These are phyloP conservation scores for Ormosia semicastrata DNA, from an alignment of 306 rosid genomes.

Conservation along the genomic window DNA sequence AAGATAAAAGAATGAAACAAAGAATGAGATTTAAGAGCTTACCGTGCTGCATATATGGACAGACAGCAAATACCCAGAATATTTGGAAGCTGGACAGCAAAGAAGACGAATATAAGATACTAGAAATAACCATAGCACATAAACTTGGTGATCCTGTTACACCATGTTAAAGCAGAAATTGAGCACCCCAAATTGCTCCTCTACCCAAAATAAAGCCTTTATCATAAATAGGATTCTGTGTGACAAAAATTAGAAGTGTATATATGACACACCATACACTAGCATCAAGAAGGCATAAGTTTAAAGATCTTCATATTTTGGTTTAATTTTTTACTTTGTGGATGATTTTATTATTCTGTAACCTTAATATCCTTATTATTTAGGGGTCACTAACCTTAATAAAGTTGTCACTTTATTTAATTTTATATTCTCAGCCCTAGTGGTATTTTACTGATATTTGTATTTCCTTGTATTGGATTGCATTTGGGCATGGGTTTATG, in stretches of 20 bases:
- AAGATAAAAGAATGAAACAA: conserved; percentile 8
- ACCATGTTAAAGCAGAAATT: not conserved
- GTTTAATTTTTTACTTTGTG: not conserved
- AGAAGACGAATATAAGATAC: conserved; percentile 18
- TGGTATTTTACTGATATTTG: too few species aligned
- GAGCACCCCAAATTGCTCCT: not conserved
- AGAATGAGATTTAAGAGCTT: conserved; percentile 32
- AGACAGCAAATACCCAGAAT: conserved; percentile 88
- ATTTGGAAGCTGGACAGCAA: conserved; percentile 81
- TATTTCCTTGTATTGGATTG: too few species aligned
- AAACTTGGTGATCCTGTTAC: conserved; percentile 13
- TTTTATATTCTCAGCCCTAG: too few species aligned
- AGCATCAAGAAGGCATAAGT: not conserved
- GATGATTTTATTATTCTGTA: not conserved
- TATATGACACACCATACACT: not conserved
- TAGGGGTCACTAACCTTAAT: too few species aligned
- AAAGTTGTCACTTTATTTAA: too few species aligned
- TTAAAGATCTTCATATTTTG: not conserved
- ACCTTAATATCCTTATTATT: too few species aligned
- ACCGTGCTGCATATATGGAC: conserved; percentile 96
- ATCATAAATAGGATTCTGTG: not conserved
- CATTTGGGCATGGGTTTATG: too few species aligned
- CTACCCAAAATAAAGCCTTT: not conserved
- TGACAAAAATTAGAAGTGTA: not conserved
- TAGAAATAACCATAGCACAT: not conserved